Evolutionary conservation across 106 monocot genomes (phyloP), one percentile per base, ranked within the genome.

Genomic region (Dendrobium chrysotoxum): DNA sequence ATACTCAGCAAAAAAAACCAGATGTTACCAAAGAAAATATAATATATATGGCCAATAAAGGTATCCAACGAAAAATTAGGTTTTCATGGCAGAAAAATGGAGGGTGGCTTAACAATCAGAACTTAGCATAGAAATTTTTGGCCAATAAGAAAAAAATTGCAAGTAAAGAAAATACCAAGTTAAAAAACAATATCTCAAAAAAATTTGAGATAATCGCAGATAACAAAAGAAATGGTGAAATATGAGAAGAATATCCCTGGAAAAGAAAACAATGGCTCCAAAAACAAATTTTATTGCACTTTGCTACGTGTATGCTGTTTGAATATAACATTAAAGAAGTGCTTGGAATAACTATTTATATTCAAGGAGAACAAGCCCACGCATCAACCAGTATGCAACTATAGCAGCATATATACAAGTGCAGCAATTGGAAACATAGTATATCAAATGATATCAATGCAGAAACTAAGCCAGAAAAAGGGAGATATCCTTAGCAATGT

Each of bases 231-330:
- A 61, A 23, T 25, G 8, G 6, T 23, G n/a, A 61, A 61, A 23
- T 61, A 61, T n/a, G 21, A 61, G 1, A 61, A 61, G 23, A 28
- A 70, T 30, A 15, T 70, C 3, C 70, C 10, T 3, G 11, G 8
- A 70, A 70, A 35, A 30, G 35, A 70, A 70, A 70, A 70, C 70
- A 35, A 35, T 70, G 35, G 70, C 70, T 70, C 28, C 9, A 30
- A 70, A 70, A 70, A 35, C 70, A 70, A 70, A 70, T 35, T 65
- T 21, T 30, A 67, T 35, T 70, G 15, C 70, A 70, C 70, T 70
- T 30, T 13, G 15, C 15, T 12, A 13, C 0, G 13, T 30, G 31
- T 15, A 30, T 12, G 13, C 1, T 1, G 15, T 21, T 30, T 2
- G 17, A n/a, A 30, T 70, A 13, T 70, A 70, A 15, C 40, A 74